Conservation (phyloP, 768 basidiomycete genomes). For the Amanita phalloides region DNA sequence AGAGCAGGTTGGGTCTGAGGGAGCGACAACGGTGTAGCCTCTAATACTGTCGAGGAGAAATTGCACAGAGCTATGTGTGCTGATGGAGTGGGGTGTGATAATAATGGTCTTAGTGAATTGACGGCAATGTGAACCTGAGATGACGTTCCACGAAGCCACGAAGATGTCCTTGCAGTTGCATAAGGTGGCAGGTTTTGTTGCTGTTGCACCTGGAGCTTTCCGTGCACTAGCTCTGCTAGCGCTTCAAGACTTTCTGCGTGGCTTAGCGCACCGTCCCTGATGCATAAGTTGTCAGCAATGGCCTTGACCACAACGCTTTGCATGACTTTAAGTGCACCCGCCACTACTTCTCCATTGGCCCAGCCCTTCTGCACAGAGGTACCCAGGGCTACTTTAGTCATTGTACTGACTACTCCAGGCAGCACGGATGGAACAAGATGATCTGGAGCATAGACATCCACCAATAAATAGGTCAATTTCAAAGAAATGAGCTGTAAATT, state of each 20-base stretch:
- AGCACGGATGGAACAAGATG: constrained; percentile 53
- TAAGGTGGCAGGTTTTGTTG: constrained; percentile 21
- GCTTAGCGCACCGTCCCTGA: constrained; percentile 45
- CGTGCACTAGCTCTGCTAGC: constrained; percentile 25
- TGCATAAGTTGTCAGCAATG: constrained; percentile 60
- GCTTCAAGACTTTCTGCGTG: constrained; percentile 54
- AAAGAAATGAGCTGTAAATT: constrained; percentile 60
- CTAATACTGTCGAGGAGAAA: constrained; percentile 47
- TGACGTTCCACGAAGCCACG: constrained; percentile 76
- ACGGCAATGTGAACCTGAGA: constrained; percentile 80
- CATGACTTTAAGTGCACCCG: constrained; percentile 47
- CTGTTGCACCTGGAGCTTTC: constrained; percentile 11
- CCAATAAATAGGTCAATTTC: constrained; percentile 39
- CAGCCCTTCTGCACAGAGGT: constrained; percentile 45
- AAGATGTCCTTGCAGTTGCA: constrained; percentile 47
- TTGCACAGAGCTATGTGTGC: constrained; percentile 49
- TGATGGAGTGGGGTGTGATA: constrained; percentile 59
- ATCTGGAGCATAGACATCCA: constrained; percentile 49
- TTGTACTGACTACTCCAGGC: constrained; percentile 74
- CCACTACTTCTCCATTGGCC: constrained; percentile 62
- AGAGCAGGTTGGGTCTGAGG: constrained; percentile 59
- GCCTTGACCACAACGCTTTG: constrained; percentile 40
- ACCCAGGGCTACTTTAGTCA: constrained; percentile 62
- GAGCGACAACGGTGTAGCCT: constrained; percentile 47
- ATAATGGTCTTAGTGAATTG: constrained; percentile 59